phyloP scores from a whole-genome alignment of 2,329 filamentous ascomycete genomes.

The Parafenestella ontariensis region DNA sequence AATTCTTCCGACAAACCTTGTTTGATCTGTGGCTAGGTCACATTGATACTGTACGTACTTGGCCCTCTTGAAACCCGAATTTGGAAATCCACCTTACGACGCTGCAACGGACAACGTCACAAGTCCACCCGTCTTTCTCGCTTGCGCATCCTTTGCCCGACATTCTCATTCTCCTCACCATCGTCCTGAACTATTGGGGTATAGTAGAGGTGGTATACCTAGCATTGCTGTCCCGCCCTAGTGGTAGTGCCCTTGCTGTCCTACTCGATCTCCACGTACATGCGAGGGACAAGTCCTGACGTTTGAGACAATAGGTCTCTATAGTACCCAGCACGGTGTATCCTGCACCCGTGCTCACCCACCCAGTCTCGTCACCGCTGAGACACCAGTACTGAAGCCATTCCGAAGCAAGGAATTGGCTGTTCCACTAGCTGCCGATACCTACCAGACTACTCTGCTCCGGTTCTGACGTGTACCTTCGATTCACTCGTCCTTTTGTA shows the following conservation, averaged over 20 bases:
- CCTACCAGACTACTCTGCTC: slow-evolving; percentile 20
- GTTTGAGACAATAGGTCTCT: slow-evolving; percentile 28
- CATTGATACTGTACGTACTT: slow-evolving; percentile 52
- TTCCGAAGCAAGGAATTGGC: slow-evolving; percentile 37
- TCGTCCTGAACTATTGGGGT: slow-evolving; percentile 4
- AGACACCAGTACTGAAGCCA: slow-evolving; percentile 22
- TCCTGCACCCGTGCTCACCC: slow-evolving; percentile 7
- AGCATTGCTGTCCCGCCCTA: slow-evolving; percentile 22
- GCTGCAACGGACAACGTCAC: slow-evolving; percentile 45
- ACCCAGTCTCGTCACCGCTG: slow-evolving; percentile 23
- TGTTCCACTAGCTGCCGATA: slow-evolving; percentile 27
- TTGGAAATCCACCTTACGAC: slow-evolving; percentile 32
- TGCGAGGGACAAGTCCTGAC: slow-evolving; percentile 39
- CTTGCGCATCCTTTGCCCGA: slow-evolving; percentile 19
- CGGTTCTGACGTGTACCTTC: slow-evolving; percentile 24
- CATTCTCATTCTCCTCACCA: slow-evolving; percentile 7
- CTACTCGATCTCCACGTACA: slow-evolving; percentile 27
- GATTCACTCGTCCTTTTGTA: slow-evolving; percentile 8
- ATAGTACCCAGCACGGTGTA: slow-evolving; percentile 31
- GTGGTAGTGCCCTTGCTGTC: slow-evolving; percentile 29
- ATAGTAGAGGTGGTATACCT: slow-evolving; percentile 16
- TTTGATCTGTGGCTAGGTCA: slow-evolving; percentile 44
- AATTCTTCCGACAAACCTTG: slow-evolving; percentile 29
- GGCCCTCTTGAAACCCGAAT: slow-evolving; percentile 43
- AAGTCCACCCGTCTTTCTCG: slow-evolving; percentile 26